Evolutionary conservation across 2,329 filamentous ascomycete genomes (phyloP).

Genomic region (Cordyceps cicadae): DNA sequence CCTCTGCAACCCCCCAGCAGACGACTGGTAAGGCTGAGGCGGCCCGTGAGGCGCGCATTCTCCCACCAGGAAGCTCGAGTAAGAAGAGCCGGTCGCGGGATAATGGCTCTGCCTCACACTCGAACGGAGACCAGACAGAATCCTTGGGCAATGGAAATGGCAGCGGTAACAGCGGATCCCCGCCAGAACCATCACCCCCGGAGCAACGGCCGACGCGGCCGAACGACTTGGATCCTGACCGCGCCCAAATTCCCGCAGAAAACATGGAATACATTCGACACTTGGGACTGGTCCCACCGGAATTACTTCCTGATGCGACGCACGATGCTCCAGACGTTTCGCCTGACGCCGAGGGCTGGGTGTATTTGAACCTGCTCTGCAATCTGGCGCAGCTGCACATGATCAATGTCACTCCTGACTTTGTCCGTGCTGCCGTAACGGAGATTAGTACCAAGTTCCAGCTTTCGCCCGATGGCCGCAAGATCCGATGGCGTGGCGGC

Average conservation of each 20-base stretch:
- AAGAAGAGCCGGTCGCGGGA: slow-evolving; percentile 36
- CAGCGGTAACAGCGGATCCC: slow-evolving; percentile 31
- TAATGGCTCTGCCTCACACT: slow-evolving; percentile 37
- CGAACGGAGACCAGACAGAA: slow-evolving; percentile 39
- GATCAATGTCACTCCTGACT: slow-evolving; percentile 70
- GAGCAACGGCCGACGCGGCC: slow-evolving; percentile 73
- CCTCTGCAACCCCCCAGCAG: neutral
- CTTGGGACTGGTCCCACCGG: slow-evolving; percentile 56
- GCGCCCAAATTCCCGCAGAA: slow-evolving; percentile 64
- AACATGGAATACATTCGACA: slow-evolving; percentile 76
- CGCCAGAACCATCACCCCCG: slow-evolving; percentile 33
- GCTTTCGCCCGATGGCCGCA: slow-evolving; percentile 66
- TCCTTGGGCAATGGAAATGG: slow-evolving; percentile 30
- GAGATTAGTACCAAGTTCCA: slow-evolving; percentile 69
- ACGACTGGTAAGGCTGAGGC: slow-evolving; percentile 23
- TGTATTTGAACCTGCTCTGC: slow-evolving; percentile 71
- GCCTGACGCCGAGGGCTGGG: slow-evolving; percentile 64
- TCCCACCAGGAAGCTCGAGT: slow-evolving; percentile 23
- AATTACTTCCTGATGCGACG: slow-evolving; percentile 38
- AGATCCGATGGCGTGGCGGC: slow-evolving; percentile 72
- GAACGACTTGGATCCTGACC: slow-evolving; percentile 67
- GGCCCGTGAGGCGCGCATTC: slow-evolving; percentile 42
- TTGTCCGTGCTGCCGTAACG: slow-evolving; percentile 63
- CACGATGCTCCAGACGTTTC: slow-evolving; percentile 37
- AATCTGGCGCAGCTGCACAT: slow-evolving; percentile 81